Evolutionary conservation across 2,329 filamentous ascomycete genomes (phyloP), one percentile per base, ranked within the genome.

Genomic region (Esteya vermicola): DNA sequence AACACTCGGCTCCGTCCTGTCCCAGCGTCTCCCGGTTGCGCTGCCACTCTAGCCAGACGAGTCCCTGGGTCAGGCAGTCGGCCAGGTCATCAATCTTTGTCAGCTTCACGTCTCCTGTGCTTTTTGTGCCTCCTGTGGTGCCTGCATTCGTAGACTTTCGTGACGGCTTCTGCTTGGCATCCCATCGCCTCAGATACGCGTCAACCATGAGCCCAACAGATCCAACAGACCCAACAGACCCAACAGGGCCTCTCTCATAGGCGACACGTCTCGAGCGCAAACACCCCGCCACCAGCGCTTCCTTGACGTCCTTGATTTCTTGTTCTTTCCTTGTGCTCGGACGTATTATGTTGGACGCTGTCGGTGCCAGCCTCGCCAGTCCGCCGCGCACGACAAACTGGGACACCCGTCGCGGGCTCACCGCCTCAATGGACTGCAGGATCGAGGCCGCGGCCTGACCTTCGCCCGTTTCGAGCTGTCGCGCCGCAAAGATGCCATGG

Each of bases 51-150:
- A 85, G 57, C 76, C 81, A 89, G 3, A 82, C 78, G 43, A 85
- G 65, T 3, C 77, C 85, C 56, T 93, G 85, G 40, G 91, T 55
- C 21, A 91, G 60, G 53, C 78, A 82, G 60, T 93, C 85, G 0
- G 84, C 81, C 37, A 93, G 59, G 60, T 93, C 85, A 56, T 93
- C 85, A 39, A 89, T 57, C 57, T 91, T 91, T n/a, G 47, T 55
- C 36, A 54, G 41, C 10, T 14, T 6, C 14, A 36, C 10, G 20
- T 20, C n/a, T 34, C 9, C 8, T 10, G 12, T 12, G 9, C 43
- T 50, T 50, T 42, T 52, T 49, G 27, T 37, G 10, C 14, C 27
- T 42, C 14, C 16, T 21, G 7, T 20, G 13, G 23, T 14, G 6
- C 25, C 34, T 36, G n/a, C n/a, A n/a, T n/a, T n/a, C n/a, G n/a